These are phyloP conservation scores for Solanum arcanum DNA, from an alignment of 257 asterid genomes.

Conservation along the genomic window DNA sequence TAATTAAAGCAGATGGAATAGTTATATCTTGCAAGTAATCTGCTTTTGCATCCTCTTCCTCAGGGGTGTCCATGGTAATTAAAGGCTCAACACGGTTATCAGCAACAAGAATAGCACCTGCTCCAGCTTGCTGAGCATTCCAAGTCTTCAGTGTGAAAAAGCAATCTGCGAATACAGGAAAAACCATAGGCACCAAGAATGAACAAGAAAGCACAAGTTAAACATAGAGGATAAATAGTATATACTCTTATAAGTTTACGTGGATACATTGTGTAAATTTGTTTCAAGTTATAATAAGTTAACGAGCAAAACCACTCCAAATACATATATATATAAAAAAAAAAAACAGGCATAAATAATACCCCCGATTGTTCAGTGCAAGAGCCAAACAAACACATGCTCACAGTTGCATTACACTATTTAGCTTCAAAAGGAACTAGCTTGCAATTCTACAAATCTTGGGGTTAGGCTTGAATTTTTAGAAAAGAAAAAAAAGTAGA, in stretches of 20 bases:
- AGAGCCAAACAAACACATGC: background rate
- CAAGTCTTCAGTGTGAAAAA: slow-evolving; percentile 81
- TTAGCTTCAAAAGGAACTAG: background rate
- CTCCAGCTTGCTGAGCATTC: slow-evolving; percentile 93
- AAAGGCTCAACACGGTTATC: slow-evolving; percentile 69
- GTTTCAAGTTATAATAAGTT: background rate
- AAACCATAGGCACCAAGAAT: background rate
- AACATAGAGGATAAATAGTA: background rate
- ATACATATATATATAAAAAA: background rate
- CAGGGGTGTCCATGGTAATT: slow-evolving; percentile 91
- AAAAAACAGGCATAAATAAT: background rate
- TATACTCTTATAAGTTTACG: background rate
- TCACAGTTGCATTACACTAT: background rate
- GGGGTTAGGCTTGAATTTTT: background rate
- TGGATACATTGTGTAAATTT: background rate
- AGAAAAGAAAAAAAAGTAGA: background rate
- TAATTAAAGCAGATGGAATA: slow-evolving; percentile 78
- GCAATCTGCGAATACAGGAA: slow-evolving; percentile 45
- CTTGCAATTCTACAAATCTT: background rate
- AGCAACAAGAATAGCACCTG: slow-evolving; percentile 87
- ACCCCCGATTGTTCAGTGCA: background rate
- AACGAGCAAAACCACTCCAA: background rate
- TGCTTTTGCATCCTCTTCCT: slow-evolving; percentile 45
- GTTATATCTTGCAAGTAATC: slow-evolving; percentile 66
- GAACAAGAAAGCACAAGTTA: background rate